Percentiles rank a stretch among this genome's conserved stretches.
Evolutionary conservation across 306 rosid species (phyloP).

Genomic region (Castanopsis chinensis): DNA sequence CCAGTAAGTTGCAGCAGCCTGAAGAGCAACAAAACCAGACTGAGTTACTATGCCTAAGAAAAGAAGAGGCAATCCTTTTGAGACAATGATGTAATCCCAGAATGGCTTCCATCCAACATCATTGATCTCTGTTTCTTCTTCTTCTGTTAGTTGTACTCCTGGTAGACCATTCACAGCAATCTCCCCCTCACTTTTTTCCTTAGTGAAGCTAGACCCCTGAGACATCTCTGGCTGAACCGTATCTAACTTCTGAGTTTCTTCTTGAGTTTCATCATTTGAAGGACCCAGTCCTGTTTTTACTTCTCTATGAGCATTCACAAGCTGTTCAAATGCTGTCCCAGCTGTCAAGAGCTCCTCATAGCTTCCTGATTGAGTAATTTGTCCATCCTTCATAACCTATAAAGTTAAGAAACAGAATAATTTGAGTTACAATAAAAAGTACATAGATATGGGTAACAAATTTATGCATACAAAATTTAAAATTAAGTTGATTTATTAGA

Average conservation of each 20-base stretch:
- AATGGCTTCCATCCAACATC: constrained; percentile 49
- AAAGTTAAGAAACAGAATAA: background rate
- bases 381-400: constrained; percentile 71
- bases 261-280: constrained; percentile 14
- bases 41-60: constrained; percentile 11
- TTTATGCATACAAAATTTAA: background rate
- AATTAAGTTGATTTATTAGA: background rate
- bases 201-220: background rate
- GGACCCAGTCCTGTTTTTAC: constrained; percentile 20
- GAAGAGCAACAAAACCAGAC: constrained; percentile 25
- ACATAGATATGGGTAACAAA: background rate
- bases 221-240: constrained; percentile 10
- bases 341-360: constrained; percentile 49
- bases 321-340: constrained; percentile 51
- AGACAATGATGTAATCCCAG: constrained; percentile 38
- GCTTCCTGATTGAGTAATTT: constrained; percentile 62
- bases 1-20: constrained; percentile 48
- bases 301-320: constrained; percentile 53
- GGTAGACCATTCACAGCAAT: constrained; percentile 1
- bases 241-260: constrained; percentile 9
- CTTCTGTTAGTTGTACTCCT: constrained; percentile 41
- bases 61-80: constrained; percentile 30
- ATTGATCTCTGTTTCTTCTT: constrained; percentile 43
- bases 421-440: background rate
- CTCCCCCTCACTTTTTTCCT: constrained; percentile 20